phyloP scores from a whole-genome alignment of 2,329 filamentous ascomycete species.

The Aureobasidium vineae region DNA sequence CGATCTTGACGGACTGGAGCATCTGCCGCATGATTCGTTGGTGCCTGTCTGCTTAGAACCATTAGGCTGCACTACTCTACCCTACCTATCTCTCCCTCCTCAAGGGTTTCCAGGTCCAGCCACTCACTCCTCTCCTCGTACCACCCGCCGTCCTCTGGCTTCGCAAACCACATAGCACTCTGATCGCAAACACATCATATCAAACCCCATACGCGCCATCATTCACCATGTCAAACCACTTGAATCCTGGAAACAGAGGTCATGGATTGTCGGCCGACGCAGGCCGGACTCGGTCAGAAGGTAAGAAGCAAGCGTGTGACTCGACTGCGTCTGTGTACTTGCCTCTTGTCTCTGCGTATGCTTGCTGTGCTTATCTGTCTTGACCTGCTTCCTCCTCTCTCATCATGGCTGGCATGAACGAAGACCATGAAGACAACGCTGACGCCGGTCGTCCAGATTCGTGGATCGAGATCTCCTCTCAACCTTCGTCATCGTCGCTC shows the following conservation, averaged over 20 bases:
- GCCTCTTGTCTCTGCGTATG: background rate
- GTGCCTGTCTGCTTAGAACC: conserved; percentile 13
- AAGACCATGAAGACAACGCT: conserved; percentile 3
- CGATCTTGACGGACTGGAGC: conserved; percentile 1
- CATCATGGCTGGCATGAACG: background rate
- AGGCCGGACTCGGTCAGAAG: conserved; percentile 28
- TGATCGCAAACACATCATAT: background rate
- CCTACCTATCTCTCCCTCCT: background rate
- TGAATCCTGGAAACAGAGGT: conserved; percentile 8
- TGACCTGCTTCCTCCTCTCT: background rate
- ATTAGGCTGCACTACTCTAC: conserved; percentile 13
- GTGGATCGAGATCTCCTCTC: conserved; percentile 92
- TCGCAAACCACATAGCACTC: background rate
- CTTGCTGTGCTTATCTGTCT: background rate
- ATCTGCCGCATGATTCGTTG: conserved; percentile 14
- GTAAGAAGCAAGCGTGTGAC: conserved; percentile 25
- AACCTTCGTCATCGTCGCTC: conserved; percentile 88
- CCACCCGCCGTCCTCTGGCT: background rate
- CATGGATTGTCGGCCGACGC: background rate
- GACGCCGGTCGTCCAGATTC: conserved; percentile 63
- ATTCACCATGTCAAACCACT: conserved; percentile 4
- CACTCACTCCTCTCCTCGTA: conserved; percentile 18
- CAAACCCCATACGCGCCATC: conserved; percentile 7
- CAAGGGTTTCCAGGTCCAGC: background rate
- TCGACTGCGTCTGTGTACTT: background rate